phyloP scores from a whole-genome alignment of 108 stramenopile species.

The Pseudonitzschia delicatissima region DNA sequence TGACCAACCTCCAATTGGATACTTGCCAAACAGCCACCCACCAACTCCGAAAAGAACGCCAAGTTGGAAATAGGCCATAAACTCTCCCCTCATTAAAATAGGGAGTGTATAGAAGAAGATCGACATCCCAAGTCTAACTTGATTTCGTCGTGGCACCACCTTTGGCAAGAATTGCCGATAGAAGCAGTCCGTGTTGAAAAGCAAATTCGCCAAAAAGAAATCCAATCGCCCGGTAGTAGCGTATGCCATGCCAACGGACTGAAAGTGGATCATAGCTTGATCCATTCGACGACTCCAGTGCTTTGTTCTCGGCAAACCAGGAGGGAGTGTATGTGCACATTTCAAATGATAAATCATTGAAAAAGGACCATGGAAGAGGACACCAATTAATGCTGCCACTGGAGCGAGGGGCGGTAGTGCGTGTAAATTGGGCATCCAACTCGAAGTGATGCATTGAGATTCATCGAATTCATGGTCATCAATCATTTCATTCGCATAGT shows the following conservation, averaged over 20 bases:
- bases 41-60: conserved; percentile 24
- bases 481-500: background rate
- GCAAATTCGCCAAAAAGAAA: conserved; percentile 50
- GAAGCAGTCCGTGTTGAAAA: conserved; percentile 63
- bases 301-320: conserved; percentile 43
- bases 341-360: conserved; percentile 64
- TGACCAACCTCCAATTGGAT: conserved; percentile 82
- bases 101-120: conserved; percentile 61
- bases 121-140: conserved; percentile 49
- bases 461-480: conserved; percentile 27
- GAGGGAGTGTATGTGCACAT: conserved; percentile 47
- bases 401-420: conserved; percentile 64
- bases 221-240: conserved; percentile 57
- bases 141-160: conserved; percentile 51
- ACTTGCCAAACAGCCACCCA: conserved; percentile 44
- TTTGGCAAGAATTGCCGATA: conserved; percentile 49
- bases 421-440: conserved; percentile 53
- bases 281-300: conserved; percentile 84
- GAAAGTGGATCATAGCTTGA: conserved; percentile 75
- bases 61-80: conserved; percentile 23
- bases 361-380: conserved; percentile 62
- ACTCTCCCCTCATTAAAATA: conserved; percentile 37
- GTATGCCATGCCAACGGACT: conserved; percentile 55
- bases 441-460: conserved; percentile 32
- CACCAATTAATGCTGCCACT: conserved; percentile 42